These are phyloP conservation scores for Phytophthora aleatoria DNA, from an alignment of 352 stramenopile species.

Conservation along the genomic window DNA sequence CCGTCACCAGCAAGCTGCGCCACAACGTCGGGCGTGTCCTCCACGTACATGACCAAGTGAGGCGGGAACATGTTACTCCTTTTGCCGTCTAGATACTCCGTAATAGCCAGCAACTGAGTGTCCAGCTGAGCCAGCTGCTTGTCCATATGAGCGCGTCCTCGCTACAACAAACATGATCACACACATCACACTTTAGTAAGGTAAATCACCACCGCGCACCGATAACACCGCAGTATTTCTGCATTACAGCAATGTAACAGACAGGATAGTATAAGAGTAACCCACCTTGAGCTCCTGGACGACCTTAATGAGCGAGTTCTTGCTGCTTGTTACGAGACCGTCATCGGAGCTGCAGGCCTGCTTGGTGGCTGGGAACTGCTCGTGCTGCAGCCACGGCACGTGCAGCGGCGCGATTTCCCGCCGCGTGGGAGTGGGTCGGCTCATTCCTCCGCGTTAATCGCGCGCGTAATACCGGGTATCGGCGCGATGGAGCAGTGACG, in stretches of 20 bases:
- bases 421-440: slow-evolving; percentile 11
- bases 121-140: slow-evolving; percentile 70
- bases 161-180: slow-evolving; percentile 26
- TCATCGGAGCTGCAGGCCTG: slow-evolving; percentile 50
- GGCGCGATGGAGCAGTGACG: slow-evolving; percentile 7
- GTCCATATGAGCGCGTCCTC: slow-evolving; percentile 56
- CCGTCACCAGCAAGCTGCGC: slow-evolving; percentile 9
- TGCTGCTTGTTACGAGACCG: slow-evolving; percentile 53
- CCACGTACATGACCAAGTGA: slow-evolving; percentile 34
- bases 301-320: slow-evolving; percentile 54
- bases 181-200: slow-evolving; percentile 5
- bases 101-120: slow-evolving; percentile 59
- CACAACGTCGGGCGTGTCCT: slow-evolving; percentile 14
- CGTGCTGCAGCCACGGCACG: slow-evolving; percentile 70
- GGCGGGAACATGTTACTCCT: slow-evolving; percentile 49
- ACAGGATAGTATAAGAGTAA: not conserved
- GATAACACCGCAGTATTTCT: not conserved
- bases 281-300: slow-evolving; percentile 73
- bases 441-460: slow-evolving; percentile 12
- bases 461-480: not conserved
- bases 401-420: slow-evolving; percentile 45
- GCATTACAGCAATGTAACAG: slow-evolving; percentile 1
- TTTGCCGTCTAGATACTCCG: slow-evolving; percentile 59
- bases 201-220: slow-evolving; percentile 1
- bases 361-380: slow-evolving; percentile 67